These are phyloP conservation scores for Sedum album DNA, from an alignment of 164 flowering plant species.

Conservation along the genomic window DNA sequence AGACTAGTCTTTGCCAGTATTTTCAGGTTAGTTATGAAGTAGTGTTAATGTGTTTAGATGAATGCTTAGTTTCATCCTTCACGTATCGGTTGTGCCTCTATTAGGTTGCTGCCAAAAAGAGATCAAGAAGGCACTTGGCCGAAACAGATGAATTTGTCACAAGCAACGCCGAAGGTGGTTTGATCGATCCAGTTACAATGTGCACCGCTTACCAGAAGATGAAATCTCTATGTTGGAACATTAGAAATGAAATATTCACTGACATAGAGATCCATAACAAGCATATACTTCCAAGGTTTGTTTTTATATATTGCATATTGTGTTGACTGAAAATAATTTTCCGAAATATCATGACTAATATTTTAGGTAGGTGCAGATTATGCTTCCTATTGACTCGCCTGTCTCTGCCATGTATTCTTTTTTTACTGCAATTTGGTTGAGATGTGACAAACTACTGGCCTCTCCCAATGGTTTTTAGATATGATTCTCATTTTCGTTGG, in stretches of 20 bases:
- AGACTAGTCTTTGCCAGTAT: constrained; percentile 54
- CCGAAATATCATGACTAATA: neutral
- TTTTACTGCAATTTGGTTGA: neutral
- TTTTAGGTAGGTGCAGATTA: neutral
- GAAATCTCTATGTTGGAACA: constrained; percentile 62
- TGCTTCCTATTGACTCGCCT: neutral
- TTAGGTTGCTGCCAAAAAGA: constrained; percentile 82
- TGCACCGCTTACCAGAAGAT: constrained; percentile 82
- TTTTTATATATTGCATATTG: neutral
- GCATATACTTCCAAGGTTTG: constrained; percentile 82
- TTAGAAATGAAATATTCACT: constrained; percentile 70
- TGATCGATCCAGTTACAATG: constrained; percentile 48
- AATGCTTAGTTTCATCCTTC: constrained; percentile 1
- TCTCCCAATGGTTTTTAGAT: neutral
- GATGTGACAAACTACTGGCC: neutral
- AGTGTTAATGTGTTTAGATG: constrained; percentile 2
- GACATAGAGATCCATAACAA: constrained; percentile 84
- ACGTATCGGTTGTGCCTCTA: neutral
- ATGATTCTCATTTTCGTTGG: neutral
- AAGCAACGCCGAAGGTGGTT: constrained; percentile 37
- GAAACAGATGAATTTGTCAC: constrained; percentile 87
- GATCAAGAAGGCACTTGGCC: constrained; percentile 72
- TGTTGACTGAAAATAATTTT: neutral
- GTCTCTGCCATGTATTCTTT: neutral
- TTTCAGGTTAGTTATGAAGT: constrained; percentile 53